Evolutionary conservation across 2,329 filamentous ascomycete genomes (phyloP), one percentile per base, ranked within the genome.

Genomic region (Trichoderma sp.): DNA sequence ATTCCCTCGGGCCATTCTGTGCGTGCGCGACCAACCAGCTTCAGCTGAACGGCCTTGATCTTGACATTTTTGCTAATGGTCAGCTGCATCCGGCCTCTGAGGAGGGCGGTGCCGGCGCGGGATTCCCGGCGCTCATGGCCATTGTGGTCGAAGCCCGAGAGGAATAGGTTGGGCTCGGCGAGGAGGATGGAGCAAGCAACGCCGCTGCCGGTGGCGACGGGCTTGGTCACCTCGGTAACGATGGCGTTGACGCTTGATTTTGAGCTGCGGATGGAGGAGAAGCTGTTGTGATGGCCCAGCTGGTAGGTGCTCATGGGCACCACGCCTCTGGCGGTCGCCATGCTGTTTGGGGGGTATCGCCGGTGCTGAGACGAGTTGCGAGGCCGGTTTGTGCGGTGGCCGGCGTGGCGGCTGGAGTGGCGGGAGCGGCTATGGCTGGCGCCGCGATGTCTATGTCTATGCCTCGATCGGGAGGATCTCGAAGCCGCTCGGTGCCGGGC

Each of bases 1-100:
- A 98, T 96, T 61, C 94, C 93, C 82, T 98, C 96, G 18, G 96
- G 95, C 96, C 96, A 99, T 76, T 97, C 94, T 1, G 96, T 98
- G 72, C 91, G 88, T 3, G 94, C 93, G 76, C 89, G 91, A 34
- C 95, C 96, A 51, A 90, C 87, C 73, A 99, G 92, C 75, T 92
- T 95, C 64, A 99, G 84, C 6, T 91, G 94, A 28, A 99, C 87
- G 4, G 93, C 91, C 82, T 97, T 97, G 73, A 99, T 90, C 81
- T 99, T 99, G 58, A 94, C 89, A 72, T 92, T 91, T 77, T 98
- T 98, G 56, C 91, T 90, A 14, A 98, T 87, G 70, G 90, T 90
- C 49, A 99, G 78, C 74, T 92, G 90, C 68, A 99, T 80, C 72
- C 90, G 94, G 21, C 96, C 96, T 68, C 96, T 87, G 16, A 99